A percentile compares a stretch with the other conserved stretches of the same genome.
Evolutionary conservation across 768 basidiomycete genomes (phyloP).

Genomic region (Auricularia cornea): DNA sequence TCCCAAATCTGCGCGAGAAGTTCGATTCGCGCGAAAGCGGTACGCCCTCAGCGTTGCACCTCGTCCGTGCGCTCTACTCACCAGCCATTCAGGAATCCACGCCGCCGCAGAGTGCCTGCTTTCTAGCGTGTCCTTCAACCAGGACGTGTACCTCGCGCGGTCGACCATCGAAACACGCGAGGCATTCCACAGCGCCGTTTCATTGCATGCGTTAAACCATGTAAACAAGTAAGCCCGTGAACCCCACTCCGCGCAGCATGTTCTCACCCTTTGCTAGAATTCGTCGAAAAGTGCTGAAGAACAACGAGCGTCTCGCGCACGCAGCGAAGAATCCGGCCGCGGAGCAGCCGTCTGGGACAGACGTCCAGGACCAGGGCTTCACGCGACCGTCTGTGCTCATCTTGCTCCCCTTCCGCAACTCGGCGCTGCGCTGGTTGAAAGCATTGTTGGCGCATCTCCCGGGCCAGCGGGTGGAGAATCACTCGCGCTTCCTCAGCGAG

Average conservation of each 20-base stretch:
- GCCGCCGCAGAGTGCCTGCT: slow-evolving; percentile 27
- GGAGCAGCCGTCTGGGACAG: slow-evolving; percentile 47
- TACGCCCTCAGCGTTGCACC: slow-evolving; percentile 33
- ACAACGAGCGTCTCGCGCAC: slow-evolving; percentile 84
- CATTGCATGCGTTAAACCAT: slow-evolving; percentile 83
- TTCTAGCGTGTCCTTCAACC: slow-evolving; percentile 54
- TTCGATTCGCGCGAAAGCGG: slow-evolving; percentile 28
- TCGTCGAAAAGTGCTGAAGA: slow-evolving; percentile 81
- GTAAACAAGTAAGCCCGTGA: slow-evolving; percentile 61
- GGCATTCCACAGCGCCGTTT: slow-evolving; percentile 56
- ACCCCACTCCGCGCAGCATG: neutral
- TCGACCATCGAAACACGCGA: slow-evolving; percentile 57
- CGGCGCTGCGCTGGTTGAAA: slow-evolving; percentile 74
- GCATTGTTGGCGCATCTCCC: slow-evolving; percentile 72
- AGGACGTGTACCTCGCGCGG: slow-evolving; percentile 70
- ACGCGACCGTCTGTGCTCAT: slow-evolving; percentile 91
- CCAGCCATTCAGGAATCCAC: neutral
- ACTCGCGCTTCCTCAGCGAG: slow-evolving; percentile 69
- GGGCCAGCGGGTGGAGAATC: slow-evolving; percentile 80
- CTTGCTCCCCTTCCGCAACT: slow-evolving; percentile 88
- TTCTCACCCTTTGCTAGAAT: slow-evolving; percentile 47
- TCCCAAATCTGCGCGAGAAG: slow-evolving; percentile 46
- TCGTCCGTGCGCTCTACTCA: slow-evolving; percentile 33
- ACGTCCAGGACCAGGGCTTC: slow-evolving; percentile 94
- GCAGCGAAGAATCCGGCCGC: slow-evolving; percentile 49